A percentile compares a stretch with the other conserved stretches of the same genome.
These are phyloP conservation scores for Hymenoscyphus scutula DNA, from an alignment of 2,329 filamentous ascomycete species.

Conservation along the genomic window DNA sequence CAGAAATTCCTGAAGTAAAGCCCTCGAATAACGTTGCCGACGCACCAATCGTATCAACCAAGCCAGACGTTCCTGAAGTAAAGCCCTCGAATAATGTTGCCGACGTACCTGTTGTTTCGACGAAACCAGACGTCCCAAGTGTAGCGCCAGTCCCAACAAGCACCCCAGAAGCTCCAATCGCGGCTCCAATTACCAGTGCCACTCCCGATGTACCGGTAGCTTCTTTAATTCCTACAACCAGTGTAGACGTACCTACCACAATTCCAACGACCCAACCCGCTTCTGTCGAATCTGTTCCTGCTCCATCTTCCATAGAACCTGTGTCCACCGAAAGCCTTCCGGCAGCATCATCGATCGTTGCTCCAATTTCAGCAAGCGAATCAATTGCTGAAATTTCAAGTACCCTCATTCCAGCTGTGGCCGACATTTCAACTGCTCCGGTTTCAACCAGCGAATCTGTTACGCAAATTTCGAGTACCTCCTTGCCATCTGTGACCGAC, in stretches of 20 bases:
- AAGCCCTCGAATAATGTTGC: background rate
- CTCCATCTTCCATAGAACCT: background rate
- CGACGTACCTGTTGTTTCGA: no score
- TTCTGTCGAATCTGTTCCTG: background rate
- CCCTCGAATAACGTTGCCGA: background rate
- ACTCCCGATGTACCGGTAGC: no score
- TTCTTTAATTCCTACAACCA: no score
- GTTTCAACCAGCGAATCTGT: background rate
- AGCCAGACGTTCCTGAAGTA: background rate
- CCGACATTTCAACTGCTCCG: background rate
- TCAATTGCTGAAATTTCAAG: background rate
- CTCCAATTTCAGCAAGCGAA: background rate
- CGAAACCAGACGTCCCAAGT: no score
- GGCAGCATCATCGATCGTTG: background rate
- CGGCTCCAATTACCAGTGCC: background rate
- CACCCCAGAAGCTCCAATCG: background rate
- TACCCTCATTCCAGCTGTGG: background rate
- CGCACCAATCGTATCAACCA: no score
- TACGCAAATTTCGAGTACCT: background rate
- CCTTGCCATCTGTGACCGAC: background rate
- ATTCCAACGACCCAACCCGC: background rate
- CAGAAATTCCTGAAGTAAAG: background rate
- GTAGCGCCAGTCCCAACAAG: slow-evolving; percentile 2
- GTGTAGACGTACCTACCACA: no score
- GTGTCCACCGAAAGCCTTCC: background rate